Base-by-base conservation (phyloP, 208 protist species). In the Zelonia costaricensis region DNA sequence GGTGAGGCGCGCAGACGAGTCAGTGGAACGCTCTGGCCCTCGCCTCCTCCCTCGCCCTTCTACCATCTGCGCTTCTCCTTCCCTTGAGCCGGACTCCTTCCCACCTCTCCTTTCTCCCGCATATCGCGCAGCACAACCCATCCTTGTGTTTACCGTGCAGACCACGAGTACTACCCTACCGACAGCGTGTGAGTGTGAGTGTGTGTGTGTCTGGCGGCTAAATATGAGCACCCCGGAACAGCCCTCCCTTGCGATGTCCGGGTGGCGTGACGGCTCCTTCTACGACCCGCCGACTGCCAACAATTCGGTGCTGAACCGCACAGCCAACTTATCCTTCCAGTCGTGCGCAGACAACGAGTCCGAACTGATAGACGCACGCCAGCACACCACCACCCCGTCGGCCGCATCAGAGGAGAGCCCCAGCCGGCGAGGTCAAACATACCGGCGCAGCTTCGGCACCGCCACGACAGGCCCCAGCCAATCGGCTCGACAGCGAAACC, bases 241-340 rank as follows among this genome's bases (percentile, higher is more conserved):
- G 15, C 27, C 9, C n/a, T 48, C 49, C 15, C 48, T 27, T 15
- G 13, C 28, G 1, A 28, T 51, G 23, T 10, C 48, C 2, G 42
- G 16, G 9, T 40, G 46, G 2, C 45, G 23, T 1, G 42, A 52
- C 42, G 20, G 48, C 23, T 44, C 39, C 18, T 68, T 66, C 43
- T 48, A 46, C 35, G 51, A 68, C 42, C 20, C 61, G 43, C 61
- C 38, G 15, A 49, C 44, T 5, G 31, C 47, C n/a, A 31, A 52
- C 61, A 33, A 42, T 12, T 51, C 51, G 20, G 1, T 42, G 13
- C 12, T 38, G 6, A 13, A 13, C 4, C 40, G 13, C 30, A 48
- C 13, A 7, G 13, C 28, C 39, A 27, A 51, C 9, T 30, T 22
- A 2, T 51, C 40, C 0, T 28, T 28, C 28, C 9, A 43, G n/a